phyloP scores from a whole-genome alignment of 345 rosid species.

The Cardamine chenopodiifolia region DNA sequence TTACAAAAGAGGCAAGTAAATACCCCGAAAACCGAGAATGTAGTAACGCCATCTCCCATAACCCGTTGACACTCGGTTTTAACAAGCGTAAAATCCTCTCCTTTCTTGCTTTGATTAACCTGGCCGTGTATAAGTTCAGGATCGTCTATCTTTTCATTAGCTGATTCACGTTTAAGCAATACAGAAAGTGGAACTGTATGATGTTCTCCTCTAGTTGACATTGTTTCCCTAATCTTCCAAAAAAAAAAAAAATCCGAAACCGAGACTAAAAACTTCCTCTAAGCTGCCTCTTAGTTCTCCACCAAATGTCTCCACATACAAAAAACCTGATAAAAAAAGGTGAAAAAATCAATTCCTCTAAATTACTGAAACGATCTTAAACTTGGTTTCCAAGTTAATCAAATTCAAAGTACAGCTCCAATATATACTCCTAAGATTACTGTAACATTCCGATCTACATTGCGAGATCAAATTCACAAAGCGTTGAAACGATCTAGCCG shows the following conservation, averaged over 20 bases:
- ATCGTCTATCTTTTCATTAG: conserved; percentile 73
- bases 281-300: conserved; percentile 35
- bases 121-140: conserved; percentile 83
- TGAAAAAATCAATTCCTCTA: background rate
- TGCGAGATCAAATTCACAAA: conserved; percentile 5
- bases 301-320: conserved; percentile 33
- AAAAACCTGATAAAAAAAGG: background rate
- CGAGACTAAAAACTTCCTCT: conserved; percentile 5
- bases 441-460: conserved; percentile 28
- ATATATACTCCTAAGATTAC: background rate
- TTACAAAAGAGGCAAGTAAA: background rate
- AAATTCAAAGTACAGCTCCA: background rate
- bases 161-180: conserved; percentile 83
- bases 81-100: conserved; percentile 78
- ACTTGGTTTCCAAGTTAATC: conserved; percentile 38
- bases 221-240: conserved; percentile 25
- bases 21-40: conserved; percentile 90
- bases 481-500: conserved; percentile 15
- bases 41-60: conserved; percentile 79
- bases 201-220: conserved; percentile 69
- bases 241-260: background rate
- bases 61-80: conserved; percentile 83
- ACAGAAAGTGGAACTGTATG: conserved; percentile 91
- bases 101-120: conserved; percentile 94
- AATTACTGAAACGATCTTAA: conserved; percentile 6